These are phyloP conservation scores for Tetracladium marchalianum DNA, from an alignment of 495 filamentous ascomycete species.

Conservation along the genomic window DNA sequence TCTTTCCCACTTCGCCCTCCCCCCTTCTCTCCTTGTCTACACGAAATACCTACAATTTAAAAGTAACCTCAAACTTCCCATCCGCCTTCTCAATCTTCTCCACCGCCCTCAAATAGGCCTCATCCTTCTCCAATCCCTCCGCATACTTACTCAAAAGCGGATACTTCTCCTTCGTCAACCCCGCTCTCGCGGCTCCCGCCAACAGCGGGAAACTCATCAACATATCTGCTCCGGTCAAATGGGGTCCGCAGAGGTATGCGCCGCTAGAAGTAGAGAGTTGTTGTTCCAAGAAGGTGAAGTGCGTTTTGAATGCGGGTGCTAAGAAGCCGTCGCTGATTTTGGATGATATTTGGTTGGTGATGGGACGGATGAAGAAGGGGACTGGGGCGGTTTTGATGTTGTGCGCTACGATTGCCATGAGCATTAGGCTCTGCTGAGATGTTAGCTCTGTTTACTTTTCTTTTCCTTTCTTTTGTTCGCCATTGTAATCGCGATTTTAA, in stretches of 20 bases:
- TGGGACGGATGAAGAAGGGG: constrained; percentile 79
- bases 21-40: too few species aligned
- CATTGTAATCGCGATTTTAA: too few species aligned
- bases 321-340: constrained; percentile 53
- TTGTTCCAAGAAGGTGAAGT: constrained; percentile 64
- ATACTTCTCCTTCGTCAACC: constrained; percentile 43
- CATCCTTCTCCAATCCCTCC: constrained; percentile 46
- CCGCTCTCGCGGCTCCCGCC: constrained; percentile 31
- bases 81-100: constrained; percentile 53
- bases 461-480: too few species aligned
- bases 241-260: constrained; percentile 57
- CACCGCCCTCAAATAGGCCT: constrained; percentile 46
- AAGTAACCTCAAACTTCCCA: constrained; percentile 35
- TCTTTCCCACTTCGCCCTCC: too few species aligned
- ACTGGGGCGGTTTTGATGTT: constrained; percentile 51
- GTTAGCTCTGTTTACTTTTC: too few species aligned
- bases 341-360: constrained; percentile 53
- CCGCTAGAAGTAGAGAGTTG: constrained; percentile 58
- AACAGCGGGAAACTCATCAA: constrained; percentile 67
- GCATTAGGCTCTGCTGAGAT: background rate
- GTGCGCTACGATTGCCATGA: constrained; percentile 3
- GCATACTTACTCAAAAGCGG: constrained; percentile 53
- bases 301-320: constrained; percentile 48
- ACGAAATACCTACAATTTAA: background rate
- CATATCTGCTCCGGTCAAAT: constrained; percentile 73